These are phyloP conservation scores for Solanum okadae DNA, from an alignment of 257 asterid species.

Conservation along the genomic window DNA sequence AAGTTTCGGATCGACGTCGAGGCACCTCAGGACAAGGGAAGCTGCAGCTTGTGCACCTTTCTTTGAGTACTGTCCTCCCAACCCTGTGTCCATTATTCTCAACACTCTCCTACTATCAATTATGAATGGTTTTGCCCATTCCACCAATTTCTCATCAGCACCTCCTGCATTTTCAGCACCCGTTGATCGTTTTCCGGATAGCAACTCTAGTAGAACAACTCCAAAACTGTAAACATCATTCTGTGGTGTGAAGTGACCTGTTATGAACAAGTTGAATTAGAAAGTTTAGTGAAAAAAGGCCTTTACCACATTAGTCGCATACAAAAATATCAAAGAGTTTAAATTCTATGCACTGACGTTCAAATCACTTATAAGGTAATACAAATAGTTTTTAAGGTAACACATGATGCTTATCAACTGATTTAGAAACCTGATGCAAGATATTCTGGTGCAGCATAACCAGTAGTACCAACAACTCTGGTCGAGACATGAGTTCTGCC, in stretches of 20 bases:
- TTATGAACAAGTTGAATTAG: neutral
- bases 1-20: conserved; percentile 26
- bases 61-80: conserved; percentile 55
- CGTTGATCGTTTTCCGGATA: conserved; percentile 35
- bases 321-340: neutral
- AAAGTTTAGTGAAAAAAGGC: neutral
- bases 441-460: conserved; percentile 80
- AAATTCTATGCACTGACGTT: neutral
- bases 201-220: conserved; percentile 30
- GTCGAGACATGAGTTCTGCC: conserved; percentile 69
- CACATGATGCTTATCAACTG: neutral
- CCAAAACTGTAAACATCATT: conserved; percentile 43
- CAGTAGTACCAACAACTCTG: conserved; percentile 53
- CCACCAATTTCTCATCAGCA: conserved; percentile 42
- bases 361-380: neutral
- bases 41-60: conserved; percentile 51
- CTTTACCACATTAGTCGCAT: neutral
- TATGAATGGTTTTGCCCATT: conserved; percentile 60
- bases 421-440: conserved; percentile 40
- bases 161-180: conserved; percentile 51
- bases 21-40: conserved; percentile 40
- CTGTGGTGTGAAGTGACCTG: conserved; percentile 39
- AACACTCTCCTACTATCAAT: conserved; percentile 31
- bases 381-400: no score
- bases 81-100: conserved; percentile 64